These are phyloP conservation scores for Trypanosoma platydactyli DNA, from an alignment of 208 protist species.

Conservation along the genomic window DNA sequence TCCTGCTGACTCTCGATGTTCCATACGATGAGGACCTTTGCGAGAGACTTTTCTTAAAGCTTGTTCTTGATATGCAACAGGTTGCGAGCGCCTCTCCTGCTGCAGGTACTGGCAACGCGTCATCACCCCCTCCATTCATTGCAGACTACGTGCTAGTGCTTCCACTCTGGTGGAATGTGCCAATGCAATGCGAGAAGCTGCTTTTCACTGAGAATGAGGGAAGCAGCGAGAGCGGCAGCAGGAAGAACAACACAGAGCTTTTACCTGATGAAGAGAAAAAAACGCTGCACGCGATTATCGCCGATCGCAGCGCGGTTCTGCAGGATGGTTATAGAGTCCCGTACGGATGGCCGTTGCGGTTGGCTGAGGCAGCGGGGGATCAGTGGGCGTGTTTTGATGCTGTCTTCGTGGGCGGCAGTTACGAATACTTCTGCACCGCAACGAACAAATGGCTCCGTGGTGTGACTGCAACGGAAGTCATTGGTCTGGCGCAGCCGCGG, in stretches of 20 bases:
- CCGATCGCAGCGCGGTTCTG: constrained; percentile 47
- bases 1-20: constrained; percentile 85
- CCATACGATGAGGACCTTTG: constrained; percentile 90
- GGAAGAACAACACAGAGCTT: neutral
- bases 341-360: constrained; percentile 60
- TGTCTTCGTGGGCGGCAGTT: constrained; percentile 73
- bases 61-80: constrained; percentile 59
- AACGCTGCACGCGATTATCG: constrained; percentile 31
- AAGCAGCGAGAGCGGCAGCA: neutral
- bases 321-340: constrained; percentile 55
- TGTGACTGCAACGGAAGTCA: constrained; percentile 86
- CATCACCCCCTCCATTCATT: neutral
- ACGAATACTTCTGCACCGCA: constrained; percentile 83
- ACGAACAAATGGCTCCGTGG: constrained; percentile 77
- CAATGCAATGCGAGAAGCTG: constrained; percentile 58
- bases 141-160: constrained; percentile 86
- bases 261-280: constrained; percentile 9
- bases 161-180: constrained; percentile 84
- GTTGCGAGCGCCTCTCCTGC: neutral
- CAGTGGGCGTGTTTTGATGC: constrained; percentile 77
- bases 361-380: constrained; percentile 49
- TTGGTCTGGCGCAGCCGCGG: constrained; percentile 66
- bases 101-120: neutral
- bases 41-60: constrained; percentile 81
- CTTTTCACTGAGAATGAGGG: constrained; percentile 42